phyloP scores from a whole-genome alignment of 2,329 filamentous ascomycete species.

The Monosporascus sp. region DNA sequence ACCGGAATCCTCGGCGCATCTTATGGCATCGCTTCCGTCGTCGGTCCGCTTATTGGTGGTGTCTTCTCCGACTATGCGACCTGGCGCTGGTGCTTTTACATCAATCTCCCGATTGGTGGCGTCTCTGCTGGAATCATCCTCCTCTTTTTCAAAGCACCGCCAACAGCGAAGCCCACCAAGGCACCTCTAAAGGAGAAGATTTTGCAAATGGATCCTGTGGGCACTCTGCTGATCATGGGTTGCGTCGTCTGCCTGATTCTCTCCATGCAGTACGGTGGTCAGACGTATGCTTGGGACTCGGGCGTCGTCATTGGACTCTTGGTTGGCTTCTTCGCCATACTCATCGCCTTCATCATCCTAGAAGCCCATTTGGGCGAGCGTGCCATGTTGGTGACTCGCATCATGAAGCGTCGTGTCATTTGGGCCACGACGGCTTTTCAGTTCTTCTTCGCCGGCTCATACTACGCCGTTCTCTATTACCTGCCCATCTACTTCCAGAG shows the following conservation, averaged over 20 bases:
- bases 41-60: slow-evolving; percentile 13
- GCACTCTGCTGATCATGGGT: slow-evolving; percentile 25
- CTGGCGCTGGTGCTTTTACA: slow-evolving; percentile 19
- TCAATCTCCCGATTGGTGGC: slow-evolving; percentile 16
- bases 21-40: slow-evolving; percentile 13
- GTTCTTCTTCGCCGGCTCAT: no score
- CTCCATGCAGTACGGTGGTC: no score
- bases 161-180: no score
- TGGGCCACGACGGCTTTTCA: no score
- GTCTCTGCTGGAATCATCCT: slow-evolving; percentile 22
- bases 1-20: slow-evolving; percentile 12
- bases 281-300: no score
- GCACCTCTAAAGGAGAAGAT: slow-evolving; percentile 5
- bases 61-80: slow-evolving; percentile 13
- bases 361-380: no score
- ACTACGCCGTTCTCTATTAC: slow-evolving; percentile 20
- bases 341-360: no score
- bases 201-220: slow-evolving; percentile 16
- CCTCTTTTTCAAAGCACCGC: slow-evolving; percentile 13
- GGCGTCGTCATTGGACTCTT: no score
- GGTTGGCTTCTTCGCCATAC: no score
- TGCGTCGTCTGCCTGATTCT: slow-evolving; percentile 21
- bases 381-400: no score
- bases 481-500: slow-evolving; percentile 37
- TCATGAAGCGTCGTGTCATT: no score